Conservation (phyloP, 2,329 filamentous ascomycete species). For the Penicillium sumatraense region DNA sequence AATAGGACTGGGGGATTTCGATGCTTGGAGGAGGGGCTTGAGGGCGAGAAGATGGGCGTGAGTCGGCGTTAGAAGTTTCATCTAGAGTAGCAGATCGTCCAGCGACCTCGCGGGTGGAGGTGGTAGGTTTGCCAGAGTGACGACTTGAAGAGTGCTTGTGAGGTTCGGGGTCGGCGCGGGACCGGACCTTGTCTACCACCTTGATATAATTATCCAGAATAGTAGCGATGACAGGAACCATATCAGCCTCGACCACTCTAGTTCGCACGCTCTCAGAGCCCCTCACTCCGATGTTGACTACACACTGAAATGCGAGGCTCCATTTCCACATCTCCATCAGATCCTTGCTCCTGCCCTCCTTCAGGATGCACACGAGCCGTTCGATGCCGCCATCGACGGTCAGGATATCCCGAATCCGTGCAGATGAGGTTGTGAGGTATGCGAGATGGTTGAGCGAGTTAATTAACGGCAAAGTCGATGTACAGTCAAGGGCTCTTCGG, state of each 20-base stretch:
- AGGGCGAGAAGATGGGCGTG: conserved; percentile 67
- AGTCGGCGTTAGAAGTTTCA: conserved; percentile 59
- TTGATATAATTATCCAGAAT: conserved; percentile 99
- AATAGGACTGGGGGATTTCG: conserved; percentile 69
- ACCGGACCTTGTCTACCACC: conserved; percentile 87
- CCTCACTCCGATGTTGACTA: conserved; percentile 97
- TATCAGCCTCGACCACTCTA: conserved; percentile 95
- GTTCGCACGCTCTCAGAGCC: conserved; percentile 94
- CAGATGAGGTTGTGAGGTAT: conserved; percentile 96
- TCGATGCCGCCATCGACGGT: conserved; percentile 99
- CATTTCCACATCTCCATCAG: conserved; percentile 99
- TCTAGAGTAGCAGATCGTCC: conserved; percentile 44
- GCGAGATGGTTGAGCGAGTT: conserved; percentile 99
- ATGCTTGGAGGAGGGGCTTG: conserved; percentile 84
- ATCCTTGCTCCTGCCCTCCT: conserved; percentile 94
- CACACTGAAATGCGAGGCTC: conserved; percentile 98
- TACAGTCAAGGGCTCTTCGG: conserved; percentile 95
- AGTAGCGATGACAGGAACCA: conserved; percentile 98
- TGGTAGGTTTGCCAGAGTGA: conserved; percentile 33
- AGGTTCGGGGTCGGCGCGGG: conserved; percentile 80
- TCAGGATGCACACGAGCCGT: conserved; percentile 93
- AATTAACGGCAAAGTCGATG: conserved; percentile 94
- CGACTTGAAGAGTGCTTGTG: conserved; percentile 52
- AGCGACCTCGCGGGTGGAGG: conserved; percentile 21
- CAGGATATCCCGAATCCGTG: conserved; percentile 94